A percentile compares a stretch with the other conserved stretches of the same genome.
These are phyloP conservation scores for Chenopodium album DNA, from an alignment of 148 eudicot genomes.

Conservation along the genomic window DNA sequence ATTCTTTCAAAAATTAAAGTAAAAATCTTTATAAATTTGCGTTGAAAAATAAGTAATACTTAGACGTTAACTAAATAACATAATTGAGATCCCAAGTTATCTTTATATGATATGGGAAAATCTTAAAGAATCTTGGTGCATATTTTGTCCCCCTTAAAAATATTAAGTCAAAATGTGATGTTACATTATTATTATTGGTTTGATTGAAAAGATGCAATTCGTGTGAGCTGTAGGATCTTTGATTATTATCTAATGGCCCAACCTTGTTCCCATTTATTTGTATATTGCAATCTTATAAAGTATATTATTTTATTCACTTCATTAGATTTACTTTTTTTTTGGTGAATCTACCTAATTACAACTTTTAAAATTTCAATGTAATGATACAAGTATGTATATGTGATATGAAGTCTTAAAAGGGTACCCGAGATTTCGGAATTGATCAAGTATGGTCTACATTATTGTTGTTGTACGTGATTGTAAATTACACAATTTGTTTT, in stretches of 20 bases:
- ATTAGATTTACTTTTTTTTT: no score
- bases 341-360: background rate
- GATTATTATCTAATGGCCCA: background rate
- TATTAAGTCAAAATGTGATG: conserved; percentile 8
- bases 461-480: no score
- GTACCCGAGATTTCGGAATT: no score
- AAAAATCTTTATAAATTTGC: background rate
- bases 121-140: conserved; percentile 8
- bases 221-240: conserved; percentile 4
- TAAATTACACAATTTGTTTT: no score
- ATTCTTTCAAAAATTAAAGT: background rate
- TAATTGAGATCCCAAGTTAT: conserved; percentile 11
- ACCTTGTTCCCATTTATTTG: background rate
- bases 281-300: background rate
- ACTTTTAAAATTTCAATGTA: background rate
- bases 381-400: background rate
- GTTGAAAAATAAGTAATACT: background rate
- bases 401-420: no score
- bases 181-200: conserved; percentile 2
- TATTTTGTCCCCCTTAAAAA: background rate
- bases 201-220: conserved; percentile 17
- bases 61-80: background rate
- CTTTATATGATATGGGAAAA: conserved; percentile 13
- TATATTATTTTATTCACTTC: background rate
- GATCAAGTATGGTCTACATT: no score